phyloP scores from a whole-genome alignment of 2,329 filamentous ascomycete species.

The Penicillium sp. region DNA sequence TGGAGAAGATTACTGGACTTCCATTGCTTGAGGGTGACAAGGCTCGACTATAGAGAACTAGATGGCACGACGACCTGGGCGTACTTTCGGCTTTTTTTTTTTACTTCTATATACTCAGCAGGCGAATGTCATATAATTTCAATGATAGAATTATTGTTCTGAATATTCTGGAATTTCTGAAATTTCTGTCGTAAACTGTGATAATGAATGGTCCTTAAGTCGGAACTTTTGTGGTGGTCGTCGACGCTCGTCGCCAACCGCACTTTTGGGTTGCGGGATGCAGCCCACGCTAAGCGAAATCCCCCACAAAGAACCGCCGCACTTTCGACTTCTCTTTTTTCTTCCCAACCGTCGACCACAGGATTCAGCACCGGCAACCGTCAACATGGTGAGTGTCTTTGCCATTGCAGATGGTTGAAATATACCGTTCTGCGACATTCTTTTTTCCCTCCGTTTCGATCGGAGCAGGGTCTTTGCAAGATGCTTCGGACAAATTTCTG shows the following conservation, averaged over 20 bases:
- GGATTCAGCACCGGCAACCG: slow-evolving; percentile 37
- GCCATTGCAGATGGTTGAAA: slow-evolving; percentile 27
- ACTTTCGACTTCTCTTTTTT: slow-evolving; percentile 31
- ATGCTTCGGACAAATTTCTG: slow-evolving; percentile 89
- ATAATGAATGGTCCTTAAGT: slow-evolving; percentile 7
- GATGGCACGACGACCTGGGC: no score
- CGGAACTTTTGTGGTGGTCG: slow-evolving; percentile 1
- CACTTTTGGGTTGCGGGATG: slow-evolving; percentile 33
- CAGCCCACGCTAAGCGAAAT: slow-evolving; percentile 43
- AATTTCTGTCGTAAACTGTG: no score
- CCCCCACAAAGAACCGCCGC: slow-evolving; percentile 42
- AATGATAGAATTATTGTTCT: not conserved
- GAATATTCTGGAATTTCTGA: no score
- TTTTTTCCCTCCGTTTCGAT: slow-evolving; percentile 17
- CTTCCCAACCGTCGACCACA: slow-evolving; percentile 37
- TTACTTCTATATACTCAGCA: not conserved
- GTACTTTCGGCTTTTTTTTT: not conserved
- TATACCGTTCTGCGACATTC: slow-evolving; percentile 14
- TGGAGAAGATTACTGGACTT: slow-evolving; percentile 74
- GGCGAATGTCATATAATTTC: not conserved
- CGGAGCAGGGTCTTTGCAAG: slow-evolving; percentile 78
- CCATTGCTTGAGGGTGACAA: slow-evolving; percentile 39
- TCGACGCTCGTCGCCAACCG: slow-evolving; percentile 42
- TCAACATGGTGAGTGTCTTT: slow-evolving; percentile 47
- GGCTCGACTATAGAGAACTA: slow-evolving; percentile 32